Conservation (phyloP, 129 eudicot species). For the Kitagawia praeruptora region DNA sequence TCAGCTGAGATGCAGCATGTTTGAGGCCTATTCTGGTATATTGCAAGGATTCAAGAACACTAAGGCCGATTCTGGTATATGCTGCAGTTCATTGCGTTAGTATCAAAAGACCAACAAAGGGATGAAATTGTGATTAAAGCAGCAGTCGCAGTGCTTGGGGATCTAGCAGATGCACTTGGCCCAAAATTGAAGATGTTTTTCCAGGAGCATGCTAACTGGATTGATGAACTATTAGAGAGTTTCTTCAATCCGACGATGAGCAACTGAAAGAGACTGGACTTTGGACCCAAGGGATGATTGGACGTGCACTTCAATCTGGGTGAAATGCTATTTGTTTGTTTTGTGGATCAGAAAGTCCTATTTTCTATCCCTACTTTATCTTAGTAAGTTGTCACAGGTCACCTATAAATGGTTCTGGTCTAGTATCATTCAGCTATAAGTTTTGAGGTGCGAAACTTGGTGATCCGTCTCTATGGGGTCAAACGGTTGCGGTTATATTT, state of each 20-base stretch:
- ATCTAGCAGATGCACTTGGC: constrained; percentile 88
- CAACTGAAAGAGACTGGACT: constrained; percentile 78
- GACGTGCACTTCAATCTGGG: constrained; percentile 33
- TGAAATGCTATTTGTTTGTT: constrained; percentile 14
- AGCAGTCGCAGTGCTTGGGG: constrained; percentile 77
- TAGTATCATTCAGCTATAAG: constrained; percentile 10
- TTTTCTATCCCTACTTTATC: not conserved
- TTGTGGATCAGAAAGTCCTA: not conserved
- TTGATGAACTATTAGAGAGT: constrained; percentile 57
- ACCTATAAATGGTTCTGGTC: constrained; percentile 7
- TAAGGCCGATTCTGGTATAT: constrained; percentile 71
- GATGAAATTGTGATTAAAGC: constrained; percentile 76
- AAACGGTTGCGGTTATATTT: constrained; percentile 11
- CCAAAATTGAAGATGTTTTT: constrained; percentile 41
- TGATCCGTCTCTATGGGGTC: constrained; percentile 24
- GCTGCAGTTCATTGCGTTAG: constrained; percentile 69
- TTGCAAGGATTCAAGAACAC: constrained; percentile 82
- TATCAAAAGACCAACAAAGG: constrained; percentile 54
- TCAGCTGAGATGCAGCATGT: constrained; percentile 69
- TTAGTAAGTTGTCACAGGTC: constrained; percentile 3
- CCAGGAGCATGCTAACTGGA: constrained; percentile 41
- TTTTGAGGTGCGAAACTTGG: constrained; percentile 21
- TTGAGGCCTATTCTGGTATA: constrained; percentile 90
- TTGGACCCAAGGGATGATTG: constrained; percentile 84
- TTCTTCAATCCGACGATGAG: constrained; percentile 68